These are phyloP conservation scores for Chenopodium formosanum DNA, from an alignment of 148 eudicot genomes.

Conservation along the genomic window DNA sequence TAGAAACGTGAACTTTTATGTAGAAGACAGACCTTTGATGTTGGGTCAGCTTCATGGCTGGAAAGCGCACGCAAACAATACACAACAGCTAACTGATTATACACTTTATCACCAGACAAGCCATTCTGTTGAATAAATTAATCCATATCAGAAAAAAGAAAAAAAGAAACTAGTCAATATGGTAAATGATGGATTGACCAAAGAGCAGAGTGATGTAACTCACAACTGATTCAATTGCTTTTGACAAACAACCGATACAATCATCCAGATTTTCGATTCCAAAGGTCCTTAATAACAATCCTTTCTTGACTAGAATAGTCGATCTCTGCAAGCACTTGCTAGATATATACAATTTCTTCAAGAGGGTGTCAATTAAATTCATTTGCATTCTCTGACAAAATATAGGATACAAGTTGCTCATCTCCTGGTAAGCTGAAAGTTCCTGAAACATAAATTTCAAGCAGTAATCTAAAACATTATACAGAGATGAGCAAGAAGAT, in stretches of 20 bases:
- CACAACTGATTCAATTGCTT: slow-evolving; percentile 65
- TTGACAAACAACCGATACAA: slow-evolving; percentile 62
- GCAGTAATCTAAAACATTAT: slow-evolving; percentile 5
- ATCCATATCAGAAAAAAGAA: slow-evolving; percentile 25
- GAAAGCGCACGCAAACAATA: slow-evolving; percentile 76
- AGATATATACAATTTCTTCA: slow-evolving; percentile 49
- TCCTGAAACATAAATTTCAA: slow-evolving; percentile 51
- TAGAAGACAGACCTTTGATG: slow-evolving; percentile 42
- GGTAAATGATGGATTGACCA: background rate
- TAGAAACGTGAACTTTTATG: slow-evolving; percentile 14
- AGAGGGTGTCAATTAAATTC: slow-evolving; percentile 52
- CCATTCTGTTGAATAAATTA: slow-evolving; percentile 40
- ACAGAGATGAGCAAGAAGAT: background rate
- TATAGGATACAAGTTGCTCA: slow-evolving; percentile 43
- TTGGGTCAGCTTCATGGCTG: slow-evolving; percentile 63
- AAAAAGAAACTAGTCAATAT: background rate
- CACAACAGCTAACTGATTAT: slow-evolving; percentile 56
- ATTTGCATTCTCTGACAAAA: slow-evolving; percentile 64
- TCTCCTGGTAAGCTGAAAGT: slow-evolving; percentile 59
- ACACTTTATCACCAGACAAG: slow-evolving; percentile 30
- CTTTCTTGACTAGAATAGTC: slow-evolving; percentile 55
- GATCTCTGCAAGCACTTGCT: slow-evolving; percentile 45
- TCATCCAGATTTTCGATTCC: slow-evolving; percentile 49
- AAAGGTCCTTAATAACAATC: slow-evolving; percentile 47
- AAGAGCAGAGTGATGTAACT: slow-evolving; percentile 28